These are phyloP conservation scores for Crithidia mellificae DNA, from an alignment of 208 protist species.

Conservation along the genomic window DNA sequence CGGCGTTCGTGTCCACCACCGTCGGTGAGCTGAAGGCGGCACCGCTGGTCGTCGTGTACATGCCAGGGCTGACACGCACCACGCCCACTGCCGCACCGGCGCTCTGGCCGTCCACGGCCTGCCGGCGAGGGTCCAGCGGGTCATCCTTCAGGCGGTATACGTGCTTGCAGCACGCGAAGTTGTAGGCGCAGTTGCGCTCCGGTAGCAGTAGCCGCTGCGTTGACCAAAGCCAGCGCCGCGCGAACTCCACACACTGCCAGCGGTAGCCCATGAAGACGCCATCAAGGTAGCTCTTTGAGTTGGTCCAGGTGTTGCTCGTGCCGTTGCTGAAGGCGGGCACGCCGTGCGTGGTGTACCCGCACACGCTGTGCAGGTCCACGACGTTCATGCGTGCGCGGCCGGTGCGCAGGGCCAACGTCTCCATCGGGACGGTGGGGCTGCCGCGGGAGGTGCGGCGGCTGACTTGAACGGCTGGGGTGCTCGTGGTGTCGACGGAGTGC, in stretches of 20 bases:
- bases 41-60: too few species aligned
- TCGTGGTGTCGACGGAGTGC: neutral
- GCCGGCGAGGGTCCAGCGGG: constrained; percentile 3
- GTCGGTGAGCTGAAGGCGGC: too few species aligned
- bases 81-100: constrained; percentile 4
- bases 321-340: constrained; percentile 80
- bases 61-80: neutral
- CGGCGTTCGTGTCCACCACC: constrained; percentile 7
- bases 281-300: constrained; percentile 44
- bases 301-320: constrained; percentile 45
- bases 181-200: constrained; percentile 48
- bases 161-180: constrained; percentile 34
- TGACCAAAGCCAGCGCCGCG: constrained; percentile 72
- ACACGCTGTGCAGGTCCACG: constrained; percentile 49
- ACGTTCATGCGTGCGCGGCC: neutral
- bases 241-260: constrained; percentile 91
- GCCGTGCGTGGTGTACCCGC: constrained; percentile 55
- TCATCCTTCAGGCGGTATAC: constrained; percentile 33
- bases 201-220: constrained; percentile 67
- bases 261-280: constrained; percentile 79
- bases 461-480: neutral
- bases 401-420: neutral
- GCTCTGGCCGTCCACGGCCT: constrained; percentile 6
- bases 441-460: neutral
- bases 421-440: neutral